Base-by-base conservation (phyloP, 805 yeast genomes). In the Pichia deserticola region DNA sequence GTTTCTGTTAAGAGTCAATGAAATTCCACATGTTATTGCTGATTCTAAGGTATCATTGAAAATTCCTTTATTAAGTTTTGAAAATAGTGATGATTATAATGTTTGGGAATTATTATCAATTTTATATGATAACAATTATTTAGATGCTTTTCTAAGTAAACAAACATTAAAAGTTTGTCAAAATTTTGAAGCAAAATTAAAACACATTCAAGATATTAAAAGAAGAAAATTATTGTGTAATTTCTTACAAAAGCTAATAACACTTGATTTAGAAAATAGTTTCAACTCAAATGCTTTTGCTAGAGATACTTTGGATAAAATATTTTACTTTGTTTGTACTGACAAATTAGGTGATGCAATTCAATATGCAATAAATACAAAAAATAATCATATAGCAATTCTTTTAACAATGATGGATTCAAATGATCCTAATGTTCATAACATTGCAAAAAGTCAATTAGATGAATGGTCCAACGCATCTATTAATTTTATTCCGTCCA, bases 331-430 rank as follows among this genome's bases (percentile, higher is more conserved):
- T 29, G 53, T 84, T 9, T 71, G 80, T 34, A 69, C 76, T 5
- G 82, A 85, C 48, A 78, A 83, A 49, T 59, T 88, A 32, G 68
- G 74, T 8, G 71, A 71, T 30, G 97, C 98, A 1, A 71, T 82
- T 6, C 70, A 72, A 33, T 52, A 70, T 3, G 90, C 97, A 1
- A 65, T 81, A 1, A 67, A 74, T n/a, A 65, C 84, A 0, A 74
- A 75, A 8, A 86, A 86, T 58, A 66, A 76, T 5, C 96, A 90
- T 62, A 65, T 92, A 20, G 81, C 96, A 0, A 79, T 79, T 0
- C 59, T 88, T 30, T 64, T 92, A 11, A 75, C 96, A 0, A 67
- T 86, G 40, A 62, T 85, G 7, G 95, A 87, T 35, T 82, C 93
- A 0, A 83, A 84, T 56, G 86, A 83, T 55, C 73, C 73, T 1